Evolutionary conservation across 768 basidiomycete species (phyloP).

Genomic region (Lactarius quietus): DNA sequence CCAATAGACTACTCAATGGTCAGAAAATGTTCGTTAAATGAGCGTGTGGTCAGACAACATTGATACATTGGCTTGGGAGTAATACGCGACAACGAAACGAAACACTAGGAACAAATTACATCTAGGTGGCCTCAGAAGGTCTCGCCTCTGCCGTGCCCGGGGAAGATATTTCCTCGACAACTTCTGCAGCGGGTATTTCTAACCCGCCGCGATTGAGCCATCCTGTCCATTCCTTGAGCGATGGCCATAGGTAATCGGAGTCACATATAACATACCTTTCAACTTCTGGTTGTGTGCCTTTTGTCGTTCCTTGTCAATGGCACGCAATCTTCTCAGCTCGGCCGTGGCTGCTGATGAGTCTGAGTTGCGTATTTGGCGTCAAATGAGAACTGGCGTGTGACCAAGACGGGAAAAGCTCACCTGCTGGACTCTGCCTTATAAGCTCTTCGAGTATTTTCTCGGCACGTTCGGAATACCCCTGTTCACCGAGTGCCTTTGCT

Average conservation of each 20-base stretch:
- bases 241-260: neutral
- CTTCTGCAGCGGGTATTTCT: constrained; percentile 7
- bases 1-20: neutral
- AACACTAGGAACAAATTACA: neutral
- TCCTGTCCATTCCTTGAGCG: constrained; percentile 10
- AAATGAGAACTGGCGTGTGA: neutral
- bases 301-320: constrained; percentile 64
- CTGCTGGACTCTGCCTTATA: constrained; percentile 57
- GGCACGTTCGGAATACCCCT: constrained; percentile 73
- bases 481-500: constrained; percentile 72
- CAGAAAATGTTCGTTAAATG: neutral
- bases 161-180: constrained; percentile 15
- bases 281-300: constrained; percentile 64
- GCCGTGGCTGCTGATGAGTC: constrained; percentile 57
- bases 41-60: neutral
- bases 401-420: constrained; percentile 34
- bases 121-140: constrained; percentile 1
- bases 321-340: constrained; percentile 59
- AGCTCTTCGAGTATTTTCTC: constrained; percentile 61
- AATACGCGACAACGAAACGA: neutral
- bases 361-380: constrained; percentile 28
- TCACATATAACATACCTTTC: constrained; percentile 47
- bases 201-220: constrained; percentile 21
- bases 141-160: constrained; percentile 9
- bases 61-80: constrained; percentile 1